Conservation (phyloP, 352 stramenopile genomes). For the Globisporangium radiosum region DNA sequence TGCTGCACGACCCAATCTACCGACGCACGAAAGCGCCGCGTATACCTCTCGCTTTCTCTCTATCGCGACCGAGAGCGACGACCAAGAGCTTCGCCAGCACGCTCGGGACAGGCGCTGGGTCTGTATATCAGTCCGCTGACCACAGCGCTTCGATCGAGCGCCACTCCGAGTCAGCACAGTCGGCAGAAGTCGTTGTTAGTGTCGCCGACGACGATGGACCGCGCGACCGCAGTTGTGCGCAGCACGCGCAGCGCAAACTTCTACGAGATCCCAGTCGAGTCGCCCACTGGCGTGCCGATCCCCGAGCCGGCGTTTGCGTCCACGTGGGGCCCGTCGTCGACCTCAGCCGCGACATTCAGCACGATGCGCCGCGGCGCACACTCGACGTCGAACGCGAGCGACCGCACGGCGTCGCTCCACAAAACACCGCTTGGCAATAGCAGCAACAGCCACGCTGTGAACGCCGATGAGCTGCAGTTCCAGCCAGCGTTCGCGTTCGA, state of each 20-base stretch:
- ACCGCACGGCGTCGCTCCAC: constrained; percentile 40
- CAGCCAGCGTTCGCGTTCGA: constrained; percentile 50
- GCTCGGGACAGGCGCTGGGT: not conserved
- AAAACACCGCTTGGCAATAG: constrained; percentile 3
- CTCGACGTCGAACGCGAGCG: constrained; percentile 9
- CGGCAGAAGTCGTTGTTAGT: not conserved
- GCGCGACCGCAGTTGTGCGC: constrained; percentile 39
- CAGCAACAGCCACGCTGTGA: constrained; percentile 1
- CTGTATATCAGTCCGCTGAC: not conserved
- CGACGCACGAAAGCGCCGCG: too few species aligned
- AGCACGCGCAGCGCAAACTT: constrained; percentile 54
- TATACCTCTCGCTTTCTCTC: too few species aligned
- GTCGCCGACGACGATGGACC: constrained; percentile 16
- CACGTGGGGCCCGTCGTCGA: constrained; percentile 17
- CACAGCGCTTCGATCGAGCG: not conserved
- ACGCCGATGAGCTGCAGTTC: constrained; percentile 22
- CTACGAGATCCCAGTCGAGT: constrained; percentile 41
- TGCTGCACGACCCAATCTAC: too few species aligned
- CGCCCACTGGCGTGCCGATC: constrained; percentile 12
- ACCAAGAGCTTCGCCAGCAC: not conserved
- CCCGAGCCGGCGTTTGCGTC: constrained; percentile 10
- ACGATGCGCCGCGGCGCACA: constrained; percentile 30
- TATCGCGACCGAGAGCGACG: not conserved
- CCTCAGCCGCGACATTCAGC: constrained; percentile 8
- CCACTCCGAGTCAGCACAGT: not conserved